Percentiles rank a stretch among this genome's conserved stretches.
Conservation (phyloP, 1,284 basidiomycete genomes). For the Ceratobasidium sp. region DNA sequence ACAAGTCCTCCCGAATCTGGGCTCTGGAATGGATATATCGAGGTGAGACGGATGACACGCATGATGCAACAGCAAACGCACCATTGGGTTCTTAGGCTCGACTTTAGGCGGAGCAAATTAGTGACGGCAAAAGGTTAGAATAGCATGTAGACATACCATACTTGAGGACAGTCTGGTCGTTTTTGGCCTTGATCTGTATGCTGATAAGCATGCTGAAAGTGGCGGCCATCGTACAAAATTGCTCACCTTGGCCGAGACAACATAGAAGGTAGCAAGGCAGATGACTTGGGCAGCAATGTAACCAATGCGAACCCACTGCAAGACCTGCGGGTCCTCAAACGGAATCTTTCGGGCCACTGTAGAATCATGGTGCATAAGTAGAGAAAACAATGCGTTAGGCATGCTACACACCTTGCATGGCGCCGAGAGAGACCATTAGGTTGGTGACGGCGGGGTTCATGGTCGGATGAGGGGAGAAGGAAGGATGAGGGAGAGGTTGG, state of each 20-base stretch:
- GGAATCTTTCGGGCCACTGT: constrained; percentile 89
- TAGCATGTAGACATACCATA: constrained; percentile 66
- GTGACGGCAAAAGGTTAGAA: background rate
- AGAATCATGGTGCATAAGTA: constrained; percentile 46
- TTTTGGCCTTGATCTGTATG: constrained; percentile 86
- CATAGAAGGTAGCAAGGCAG: constrained; percentile 79
- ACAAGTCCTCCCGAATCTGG: constrained; percentile 80
- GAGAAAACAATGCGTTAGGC: constrained; percentile 24
- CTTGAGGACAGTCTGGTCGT: constrained; percentile 94
- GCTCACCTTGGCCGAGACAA: constrained; percentile 67
- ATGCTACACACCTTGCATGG: constrained; percentile 77
- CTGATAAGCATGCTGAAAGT: constrained; percentile 49
- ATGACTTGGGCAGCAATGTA: constrained; percentile 80
- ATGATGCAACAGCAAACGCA: constrained; percentile 48
- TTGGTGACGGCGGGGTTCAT: constrained; percentile 63
- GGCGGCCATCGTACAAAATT: background rate
- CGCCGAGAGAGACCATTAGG: constrained; percentile 85
- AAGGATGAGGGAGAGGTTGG: constrained; percentile 2
- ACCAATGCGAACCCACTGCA: constrained; percentile 83
- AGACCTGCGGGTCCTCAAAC: constrained; percentile 86
- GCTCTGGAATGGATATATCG: constrained; percentile 55
- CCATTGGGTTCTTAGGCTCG: constrained; percentile 67
- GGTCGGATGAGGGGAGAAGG: background rate
- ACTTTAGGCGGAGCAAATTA: constrained; percentile 53
- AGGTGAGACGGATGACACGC: background rate